Evolutionary conservation across 202 grass and related monocot species (phyloP).

Genomic region (Brachypodium distachyon): DNA sequence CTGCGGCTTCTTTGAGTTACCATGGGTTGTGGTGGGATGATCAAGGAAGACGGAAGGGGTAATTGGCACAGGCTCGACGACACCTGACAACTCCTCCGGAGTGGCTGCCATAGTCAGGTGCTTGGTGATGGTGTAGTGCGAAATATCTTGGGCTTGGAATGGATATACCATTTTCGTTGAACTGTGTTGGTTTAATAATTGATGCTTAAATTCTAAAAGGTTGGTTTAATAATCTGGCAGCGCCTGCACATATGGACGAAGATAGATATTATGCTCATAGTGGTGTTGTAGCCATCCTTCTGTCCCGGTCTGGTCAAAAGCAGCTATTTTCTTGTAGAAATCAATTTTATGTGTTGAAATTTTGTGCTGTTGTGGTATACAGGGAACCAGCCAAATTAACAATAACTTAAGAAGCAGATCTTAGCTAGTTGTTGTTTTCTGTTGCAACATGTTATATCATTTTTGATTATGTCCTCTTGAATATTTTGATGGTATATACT

Average conservation of each 20-base stretch:
- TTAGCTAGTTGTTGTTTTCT: too few relatives aligned
- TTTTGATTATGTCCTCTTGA: too few relatives aligned
- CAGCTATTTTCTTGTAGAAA: neutral
- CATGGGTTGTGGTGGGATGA: neutral
- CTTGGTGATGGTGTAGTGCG: neutral
- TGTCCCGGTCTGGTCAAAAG: neutral
- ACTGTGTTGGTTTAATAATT: neutral
- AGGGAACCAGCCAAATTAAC: too few relatives aligned
- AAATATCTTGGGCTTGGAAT: neutral
- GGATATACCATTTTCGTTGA: neutral
- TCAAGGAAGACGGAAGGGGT: too few relatives aligned
- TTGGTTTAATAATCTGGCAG: neutral
- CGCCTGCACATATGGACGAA: neutral
- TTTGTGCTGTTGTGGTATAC: slow-evolving; percentile 7
- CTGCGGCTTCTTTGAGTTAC: neutral
- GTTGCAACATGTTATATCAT: too few relatives aligned
- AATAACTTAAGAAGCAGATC: too few relatives aligned
- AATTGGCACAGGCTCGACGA: neutral
- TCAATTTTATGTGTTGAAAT: neutral
- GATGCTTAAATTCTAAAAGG: neutral
- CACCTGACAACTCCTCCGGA: neutral
- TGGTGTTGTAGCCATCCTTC: neutral
- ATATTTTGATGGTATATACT: slow-evolving; percentile 6
- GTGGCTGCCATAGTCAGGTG: neutral
- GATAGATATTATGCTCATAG: neutral